These are phyloP conservation scores for Patellifolia procumbens DNA, from an alignment of 179 eudicot species.

Conservation along the genomic window DNA sequence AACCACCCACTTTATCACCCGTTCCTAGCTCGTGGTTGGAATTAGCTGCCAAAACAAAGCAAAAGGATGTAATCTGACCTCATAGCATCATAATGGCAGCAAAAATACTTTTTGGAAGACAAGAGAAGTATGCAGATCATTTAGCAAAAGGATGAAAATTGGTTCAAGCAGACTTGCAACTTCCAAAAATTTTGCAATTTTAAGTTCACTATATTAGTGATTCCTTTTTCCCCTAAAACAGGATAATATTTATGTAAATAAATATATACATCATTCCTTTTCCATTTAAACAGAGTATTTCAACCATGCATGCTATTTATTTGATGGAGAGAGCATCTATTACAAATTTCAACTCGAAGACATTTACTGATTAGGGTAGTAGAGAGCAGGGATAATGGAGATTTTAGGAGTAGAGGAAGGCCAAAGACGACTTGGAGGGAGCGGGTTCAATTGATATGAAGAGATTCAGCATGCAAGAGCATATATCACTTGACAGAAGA, in stretches of 20 bases:
- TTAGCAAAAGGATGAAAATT: not conserved
- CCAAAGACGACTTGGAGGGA: too few relatives aligned
- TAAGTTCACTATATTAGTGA: not conserved
- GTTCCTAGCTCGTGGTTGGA: constrained; percentile 97
- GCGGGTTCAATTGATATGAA: too few relatives aligned
- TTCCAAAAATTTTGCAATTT: not conserved
- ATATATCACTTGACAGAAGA: too few relatives aligned
- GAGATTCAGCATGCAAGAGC: too few relatives aligned
- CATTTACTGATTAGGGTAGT: too few relatives aligned
- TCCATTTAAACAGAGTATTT: not conserved
- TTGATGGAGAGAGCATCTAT: not conserved
- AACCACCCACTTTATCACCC: constrained; percentile 82
- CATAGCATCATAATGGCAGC: constrained; percentile 3
- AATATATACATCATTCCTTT: not conserved
- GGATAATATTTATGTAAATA: not conserved
- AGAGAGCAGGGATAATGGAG: too few relatives aligned
- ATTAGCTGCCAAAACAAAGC: constrained; percentile 58
- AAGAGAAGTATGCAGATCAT: not conserved
- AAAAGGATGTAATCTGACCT: not conserved
- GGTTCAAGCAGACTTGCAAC: not conserved
- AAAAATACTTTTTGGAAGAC: not conserved
- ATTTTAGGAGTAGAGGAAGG: too few relatives aligned
- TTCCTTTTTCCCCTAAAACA: not conserved
- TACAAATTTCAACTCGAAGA: not conserved
- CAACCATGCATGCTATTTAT: not conserved